Evolutionary conservation across 78 protist species (phyloP).

Genomic region (Speleostelium caveatum): DNA sequence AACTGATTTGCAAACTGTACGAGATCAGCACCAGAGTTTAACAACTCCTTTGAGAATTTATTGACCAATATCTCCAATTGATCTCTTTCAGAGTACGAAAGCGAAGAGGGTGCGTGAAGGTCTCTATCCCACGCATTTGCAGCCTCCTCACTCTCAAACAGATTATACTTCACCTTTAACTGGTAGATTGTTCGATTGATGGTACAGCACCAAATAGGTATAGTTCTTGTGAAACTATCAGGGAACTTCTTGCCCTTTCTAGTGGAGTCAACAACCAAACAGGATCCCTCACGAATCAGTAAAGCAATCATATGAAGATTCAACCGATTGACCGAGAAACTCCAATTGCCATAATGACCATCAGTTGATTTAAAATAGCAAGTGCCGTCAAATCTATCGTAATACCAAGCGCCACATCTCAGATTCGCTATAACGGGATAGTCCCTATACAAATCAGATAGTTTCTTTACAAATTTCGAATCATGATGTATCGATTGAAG

Average conservation of each 20-base stretch:
- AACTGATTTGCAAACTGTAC: background rate
- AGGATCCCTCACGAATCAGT: background rate
- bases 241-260: slow-evolving; percentile 82
- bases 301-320: slow-evolving; percentile 49
- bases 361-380: slow-evolving; percentile 81
- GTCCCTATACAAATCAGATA: background rate
- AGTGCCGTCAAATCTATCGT: slow-evolving; percentile 10
- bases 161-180: background rate
- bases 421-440: slow-evolving; percentile 70
- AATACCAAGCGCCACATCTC: slow-evolving; percentile 82
- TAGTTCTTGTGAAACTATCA: slow-evolving; percentile 68
- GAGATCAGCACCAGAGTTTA: slow-evolving; percentile 23
- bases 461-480: slow-evolving; percentile 31
- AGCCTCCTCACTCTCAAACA: background rate
- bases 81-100: slow-evolving; percentile 36
- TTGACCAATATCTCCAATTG: slow-evolving; percentile 29
- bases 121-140: slow-evolving; percentile 23
- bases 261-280: slow-evolving; percentile 72
- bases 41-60: slow-evolving; percentile 15
- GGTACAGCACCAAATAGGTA: slow-evolving; percentile 73
- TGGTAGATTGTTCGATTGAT: slow-evolving; percentile 42
- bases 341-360: slow-evolving; percentile 87
- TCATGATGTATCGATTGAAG: slow-evolving; percentile 58
- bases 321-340: slow-evolving; percentile 37
- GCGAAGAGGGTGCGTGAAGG: slow-evolving; percentile 44